Evolutionary conservation across 306 rosid species (phyloP).

Genomic region (Cucurbita argyrosperma): DNA sequence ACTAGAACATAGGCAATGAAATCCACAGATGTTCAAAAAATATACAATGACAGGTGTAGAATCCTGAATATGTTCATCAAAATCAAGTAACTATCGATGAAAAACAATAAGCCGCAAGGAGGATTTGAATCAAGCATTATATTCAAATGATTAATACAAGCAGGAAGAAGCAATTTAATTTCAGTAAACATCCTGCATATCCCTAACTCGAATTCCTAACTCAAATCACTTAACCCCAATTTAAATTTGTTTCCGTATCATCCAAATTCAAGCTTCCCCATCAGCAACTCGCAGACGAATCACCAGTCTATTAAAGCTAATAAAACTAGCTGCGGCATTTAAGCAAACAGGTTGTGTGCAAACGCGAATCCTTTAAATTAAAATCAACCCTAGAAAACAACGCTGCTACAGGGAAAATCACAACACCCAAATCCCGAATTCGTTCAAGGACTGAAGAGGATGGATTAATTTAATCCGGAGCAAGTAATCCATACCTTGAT

Average conservation of each 20-base stretch:
- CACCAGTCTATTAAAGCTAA: background rate
- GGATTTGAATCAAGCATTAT: background rate
- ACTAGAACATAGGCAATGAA: background rate
- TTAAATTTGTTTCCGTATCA: background rate
- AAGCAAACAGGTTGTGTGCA: conserved; percentile 17
- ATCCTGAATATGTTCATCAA: background rate
- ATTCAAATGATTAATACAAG: background rate
- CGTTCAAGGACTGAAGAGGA: background rate
- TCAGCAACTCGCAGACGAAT: background rate
- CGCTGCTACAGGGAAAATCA: background rate
- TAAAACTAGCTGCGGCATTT: background rate
- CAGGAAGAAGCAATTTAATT: background rate
- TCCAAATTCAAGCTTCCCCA: background rate
- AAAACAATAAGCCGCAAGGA: background rate
- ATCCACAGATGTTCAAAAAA: background rate
- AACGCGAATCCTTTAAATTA: background rate
- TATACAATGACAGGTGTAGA: background rate
- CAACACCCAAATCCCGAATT: background rate
- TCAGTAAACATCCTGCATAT: background rate
- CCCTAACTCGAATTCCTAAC: background rate
- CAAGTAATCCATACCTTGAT: conserved; percentile 29
- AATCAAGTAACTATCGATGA: background rate
- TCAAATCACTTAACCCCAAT: background rate
- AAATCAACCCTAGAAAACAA: background rate
- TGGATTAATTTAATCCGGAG: background rate